Evolutionary conservation across 140 eudicot genomes (phyloP).

Genomic region (Oenanthe javanica): DNA sequence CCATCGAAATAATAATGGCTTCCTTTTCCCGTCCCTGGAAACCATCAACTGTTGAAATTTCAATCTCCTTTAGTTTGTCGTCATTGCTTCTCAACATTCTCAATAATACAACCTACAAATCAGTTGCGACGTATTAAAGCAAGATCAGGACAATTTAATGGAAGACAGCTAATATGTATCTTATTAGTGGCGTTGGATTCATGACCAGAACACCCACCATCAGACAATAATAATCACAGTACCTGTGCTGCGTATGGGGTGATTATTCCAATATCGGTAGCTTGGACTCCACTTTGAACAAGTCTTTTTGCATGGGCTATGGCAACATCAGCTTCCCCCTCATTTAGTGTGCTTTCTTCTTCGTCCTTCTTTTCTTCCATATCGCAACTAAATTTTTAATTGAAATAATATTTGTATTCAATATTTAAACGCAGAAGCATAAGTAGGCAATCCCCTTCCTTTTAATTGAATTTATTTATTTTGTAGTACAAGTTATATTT

Average conservation of each 20-base stretch:
- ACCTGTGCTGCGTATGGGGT: slow-evolving; percentile 78
- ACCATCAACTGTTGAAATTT: slow-evolving; percentile 94
- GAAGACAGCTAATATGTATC: slow-evolving; percentile 1
- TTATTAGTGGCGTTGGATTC: background rate
- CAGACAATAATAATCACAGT: background rate
- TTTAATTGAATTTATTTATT: background rate
- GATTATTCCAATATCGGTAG: slow-evolving; percentile 25
- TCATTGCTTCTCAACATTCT: slow-evolving; percentile 66
- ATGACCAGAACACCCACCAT: background rate
- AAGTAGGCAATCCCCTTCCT: background rate
- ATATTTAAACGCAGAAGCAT: background rate
- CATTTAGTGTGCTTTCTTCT: slow-evolving; percentile 95
- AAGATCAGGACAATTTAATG: background rate
- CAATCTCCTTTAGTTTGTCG: slow-evolving; percentile 71
- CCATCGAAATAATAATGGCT: slow-evolving; percentile 95
- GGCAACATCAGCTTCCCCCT: slow-evolving; percentile 96
- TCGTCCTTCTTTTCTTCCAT: slow-evolving; percentile 99
- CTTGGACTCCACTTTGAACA: slow-evolving; percentile 69
- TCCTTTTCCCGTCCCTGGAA: slow-evolving; percentile 98
- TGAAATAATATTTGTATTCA: background rate
- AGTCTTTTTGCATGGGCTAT: slow-evolving; percentile 91
- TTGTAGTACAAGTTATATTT: background rate
- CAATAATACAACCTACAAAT: slow-evolving; percentile 61
- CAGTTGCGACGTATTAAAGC: background rate
- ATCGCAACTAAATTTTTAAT: slow-evolving; percentile 53